These are phyloP conservation scores for Ophiostoma ips DNA, from an alignment of 2,329 filamentous ascomycete genomes.

Conservation along the genomic window DNA sequence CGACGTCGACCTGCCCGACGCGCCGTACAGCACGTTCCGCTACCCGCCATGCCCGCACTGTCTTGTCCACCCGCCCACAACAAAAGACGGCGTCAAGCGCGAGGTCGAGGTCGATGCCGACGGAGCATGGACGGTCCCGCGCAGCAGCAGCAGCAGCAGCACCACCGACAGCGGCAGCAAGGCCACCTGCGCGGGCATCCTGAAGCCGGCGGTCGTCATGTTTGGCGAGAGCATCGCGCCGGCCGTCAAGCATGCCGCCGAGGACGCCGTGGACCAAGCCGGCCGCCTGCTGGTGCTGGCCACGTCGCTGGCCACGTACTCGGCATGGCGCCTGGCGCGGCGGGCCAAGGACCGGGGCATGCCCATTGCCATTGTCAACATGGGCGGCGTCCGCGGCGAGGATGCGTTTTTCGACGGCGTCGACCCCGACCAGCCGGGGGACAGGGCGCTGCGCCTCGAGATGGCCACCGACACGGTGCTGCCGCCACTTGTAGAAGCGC, in stretches of 20 bases:
- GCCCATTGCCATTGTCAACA: conserved; percentile 76
- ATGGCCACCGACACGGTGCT: conserved; percentile 43
- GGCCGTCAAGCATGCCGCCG: conserved; percentile 59
- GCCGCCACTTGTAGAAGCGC: conserved; percentile 39
- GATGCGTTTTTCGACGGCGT: conserved; percentile 53
- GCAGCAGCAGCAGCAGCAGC: conserved; percentile 16
- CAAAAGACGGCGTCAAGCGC: conserved; percentile 36
- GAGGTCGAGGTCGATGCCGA: conserved; percentile 62
- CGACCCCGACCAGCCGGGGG: conserved; percentile 35
- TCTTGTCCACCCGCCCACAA: conserved; percentile 44
- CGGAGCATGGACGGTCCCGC: conserved; percentile 57
- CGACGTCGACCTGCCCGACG: conserved; percentile 78
- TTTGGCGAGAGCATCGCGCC: conserved; percentile 78
- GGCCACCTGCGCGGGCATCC: conserved; percentile 50
- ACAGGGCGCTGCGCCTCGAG: conserved; percentile 41
- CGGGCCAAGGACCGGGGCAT: conserved; percentile 68
- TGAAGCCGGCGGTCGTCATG: conserved; percentile 93
- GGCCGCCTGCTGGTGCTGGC: conserved; percentile 67
- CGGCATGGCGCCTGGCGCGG: conserved; percentile 81
- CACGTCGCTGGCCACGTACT: conserved; percentile 87
- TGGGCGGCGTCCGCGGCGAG: conserved; percentile 72
- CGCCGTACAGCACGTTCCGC: conserved; percentile 77
- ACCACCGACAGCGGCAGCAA: not conserved
- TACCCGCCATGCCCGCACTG: conserved; percentile 85
- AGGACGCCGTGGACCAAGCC: conserved; percentile 65